Conservation (phyloP, 164 flowering plant species). For the grape (Vitis vinifera) region ASM3070453v1 NC_081822.1:8675501-8676000, state of each 20-base stretch:
- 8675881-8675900: constrained; percentile 7
- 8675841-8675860: constrained; percentile 31
- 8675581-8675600: no score
- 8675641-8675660: no score
- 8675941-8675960: constrained; percentile 25
- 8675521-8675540: not conserved
- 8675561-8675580: no score
- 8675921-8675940: constrained; percentile 10
- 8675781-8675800: constrained; percentile 30
- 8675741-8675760: constrained; percentile 19
- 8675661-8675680: no score
- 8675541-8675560: no score
- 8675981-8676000: constrained; percentile 30
- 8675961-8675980: constrained; percentile 20
- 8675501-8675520: not conserved
- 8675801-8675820: constrained; percentile 43
- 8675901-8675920: not conserved
- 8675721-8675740: constrained; percentile 1
- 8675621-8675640: no score
- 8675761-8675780: constrained; percentile 24
- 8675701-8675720: not conserved
- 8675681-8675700: not conserved
- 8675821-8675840: constrained; percentile 62
- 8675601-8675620: no score
- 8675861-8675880: constrained; percentile 27